Conservation (phyloP, 2,329 filamentous ascomycete genomes). For the Colletotrichum endophyticum region DNA sequence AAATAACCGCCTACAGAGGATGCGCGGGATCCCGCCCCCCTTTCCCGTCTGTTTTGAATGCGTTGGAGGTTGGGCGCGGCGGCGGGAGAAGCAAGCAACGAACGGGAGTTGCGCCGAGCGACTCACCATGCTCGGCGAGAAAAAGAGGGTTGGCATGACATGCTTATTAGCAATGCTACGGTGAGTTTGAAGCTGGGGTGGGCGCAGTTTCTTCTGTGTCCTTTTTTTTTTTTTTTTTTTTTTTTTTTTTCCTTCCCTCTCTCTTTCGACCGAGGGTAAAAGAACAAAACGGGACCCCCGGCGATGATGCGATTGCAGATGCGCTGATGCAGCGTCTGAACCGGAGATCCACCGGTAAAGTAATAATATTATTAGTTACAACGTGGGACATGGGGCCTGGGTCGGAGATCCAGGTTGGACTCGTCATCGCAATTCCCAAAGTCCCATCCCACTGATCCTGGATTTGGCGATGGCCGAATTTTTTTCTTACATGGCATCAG, state of each 20-base stretch:
- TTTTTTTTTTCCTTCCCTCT: too few species aligned
- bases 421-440: constrained; percentile 5
- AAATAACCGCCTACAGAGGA: neutral
- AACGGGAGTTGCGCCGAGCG: neutral
- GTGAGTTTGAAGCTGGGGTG: neutral
- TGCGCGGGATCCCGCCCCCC: neutral
- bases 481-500: constrained; percentile 1
- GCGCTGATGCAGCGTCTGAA: neutral
- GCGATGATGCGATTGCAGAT: constrained; percentile 7
- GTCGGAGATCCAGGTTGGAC: neutral
- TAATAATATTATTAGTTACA: neutral
- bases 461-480: neutral
- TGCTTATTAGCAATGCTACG: neutral
- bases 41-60: neutral
- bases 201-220: neutral
- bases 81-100: neutral
- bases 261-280: neutral
- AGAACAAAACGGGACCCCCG: neutral
- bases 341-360: constrained; percentile 1
- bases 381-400: neutral
- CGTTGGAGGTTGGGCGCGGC: neutral
- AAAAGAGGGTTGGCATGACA: neutral
- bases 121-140: neutral
- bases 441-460: neutral
- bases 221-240: neutral